Evolutionary conservation across 345 rosid species (phyloP), one percentile per base, ranked within the genome.

Genomic region (Firmiana major): DNA sequence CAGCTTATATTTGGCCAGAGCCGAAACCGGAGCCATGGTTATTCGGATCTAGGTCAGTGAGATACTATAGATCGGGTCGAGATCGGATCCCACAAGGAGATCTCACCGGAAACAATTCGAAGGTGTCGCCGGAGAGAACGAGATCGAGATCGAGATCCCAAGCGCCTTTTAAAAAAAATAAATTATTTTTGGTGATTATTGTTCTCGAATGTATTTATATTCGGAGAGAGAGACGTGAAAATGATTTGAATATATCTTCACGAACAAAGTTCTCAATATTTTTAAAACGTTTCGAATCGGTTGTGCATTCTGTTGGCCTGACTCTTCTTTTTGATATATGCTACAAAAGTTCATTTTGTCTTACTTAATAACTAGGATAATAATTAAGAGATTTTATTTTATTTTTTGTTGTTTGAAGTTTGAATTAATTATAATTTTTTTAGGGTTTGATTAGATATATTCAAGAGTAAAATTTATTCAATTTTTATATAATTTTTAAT

Each of bases 1-100:
- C 60, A 94, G 89, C 86, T 94, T 94, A 88, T 94, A 94, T 88
- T 94, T 94, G 42, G 98, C 98, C 28, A 94, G 91, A 45, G 98
- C 93, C 46, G 97, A 91, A 5, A 90, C 94, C 53, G 97, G 93
- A 78, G 94, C 97, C 97, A 89, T 90, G 76, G 45, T 6, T 76
- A 19, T 81, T 79, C 53, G 59, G 74, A 84, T 86, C 86, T 68
- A 87, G 17, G 75, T 63, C 13, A 67, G 19, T 26, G 2, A 58
- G 58, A 34, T n/a, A 11, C 24, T 31, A 63, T 28, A 60, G 81
- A 82, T 79, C 74, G 68, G 78, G 68, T 69, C 63, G 22, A 71
- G 80, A 63, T 34, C 4, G 63, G 60, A 48, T 22, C 73, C 38
- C 19, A 48, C 76, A 66, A 74, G 74, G 84, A 78, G 84, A 87